Evolutionary conservation across 306 rosid species (phyloP).

Genomic region (Abrus precatorius): DNA sequence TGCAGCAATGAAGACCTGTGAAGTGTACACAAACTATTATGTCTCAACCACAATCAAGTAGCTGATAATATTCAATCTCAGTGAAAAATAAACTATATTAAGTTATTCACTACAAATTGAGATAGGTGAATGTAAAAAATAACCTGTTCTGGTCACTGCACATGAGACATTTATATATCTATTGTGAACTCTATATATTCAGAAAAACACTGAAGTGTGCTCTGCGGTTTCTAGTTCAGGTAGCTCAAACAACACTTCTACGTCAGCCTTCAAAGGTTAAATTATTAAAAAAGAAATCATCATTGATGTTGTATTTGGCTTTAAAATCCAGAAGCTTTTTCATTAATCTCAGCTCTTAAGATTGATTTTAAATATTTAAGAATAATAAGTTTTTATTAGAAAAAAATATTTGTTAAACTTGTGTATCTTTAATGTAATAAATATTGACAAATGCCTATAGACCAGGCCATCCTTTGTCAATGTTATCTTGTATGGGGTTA

Average conservation of each 20-base stretch:
- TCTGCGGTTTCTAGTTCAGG: slow-evolving; percentile 57
- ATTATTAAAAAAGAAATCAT: not conserved
- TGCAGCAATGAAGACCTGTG: slow-evolving; percentile 69
- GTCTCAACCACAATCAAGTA: not conserved
- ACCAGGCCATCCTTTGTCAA: slow-evolving; percentile 70
- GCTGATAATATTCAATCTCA: not conserved
- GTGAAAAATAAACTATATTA: not conserved
- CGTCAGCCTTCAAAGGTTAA: slow-evolving; percentile 54
- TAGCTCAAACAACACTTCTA: slow-evolving; percentile 63
- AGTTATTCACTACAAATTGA: not conserved
- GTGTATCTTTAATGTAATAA: too few species aligned
- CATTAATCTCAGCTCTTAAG: too few species aligned
- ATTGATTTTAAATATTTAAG: too few species aligned
- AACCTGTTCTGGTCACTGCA: slow-evolving; percentile 78
- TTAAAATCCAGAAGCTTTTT: not conserved
- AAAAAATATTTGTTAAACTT: too few species aligned
- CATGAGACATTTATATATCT: slow-evolving; percentile 63
- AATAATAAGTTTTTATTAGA: too few species aligned
- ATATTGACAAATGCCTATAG: slow-evolving; percentile 54
- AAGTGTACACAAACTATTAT: not conserved
- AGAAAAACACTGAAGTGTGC: slow-evolving; percentile 65
- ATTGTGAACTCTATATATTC: slow-evolving; percentile 49
- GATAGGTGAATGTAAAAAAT: slow-evolving; percentile 19
- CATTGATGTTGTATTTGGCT: not conserved
- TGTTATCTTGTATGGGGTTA: slow-evolving; percentile 40